Conservation (phyloP, 257 asterid genomes). For the Lycium barbarum region DNA sequence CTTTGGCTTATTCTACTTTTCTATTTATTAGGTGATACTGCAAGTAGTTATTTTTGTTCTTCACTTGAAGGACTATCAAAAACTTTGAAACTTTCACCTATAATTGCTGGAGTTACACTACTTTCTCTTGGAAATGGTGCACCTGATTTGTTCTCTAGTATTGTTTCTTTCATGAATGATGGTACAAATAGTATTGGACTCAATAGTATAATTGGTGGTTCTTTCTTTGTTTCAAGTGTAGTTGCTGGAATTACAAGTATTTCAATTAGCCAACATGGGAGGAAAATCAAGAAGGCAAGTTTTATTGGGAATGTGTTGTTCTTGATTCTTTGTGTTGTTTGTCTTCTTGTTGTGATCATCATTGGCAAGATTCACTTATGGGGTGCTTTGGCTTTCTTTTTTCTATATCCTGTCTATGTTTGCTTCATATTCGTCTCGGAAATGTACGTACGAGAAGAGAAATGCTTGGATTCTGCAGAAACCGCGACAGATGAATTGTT, state of each 20-base stretch:
- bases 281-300: slow-evolving; percentile 53
- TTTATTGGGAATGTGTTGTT: slow-evolving; percentile 75
- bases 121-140: slow-evolving; percentile 51
- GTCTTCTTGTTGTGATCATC: slow-evolving; percentile 53
- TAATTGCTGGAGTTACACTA: slow-evolving; percentile 46
- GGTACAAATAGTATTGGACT: slow-evolving; percentile 51
- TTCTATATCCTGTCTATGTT: slow-evolving; percentile 58
- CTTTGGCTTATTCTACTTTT: slow-evolving; percentile 46
- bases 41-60: slow-evolving; percentile 46
- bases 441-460: slow-evolving; percentile 17
- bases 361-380: slow-evolving; percentile 55
- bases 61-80: slow-evolving; percentile 41
- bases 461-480: neutral
- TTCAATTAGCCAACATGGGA: slow-evolving; percentile 41
- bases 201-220: slow-evolving; percentile 80
- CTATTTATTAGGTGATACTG: slow-evolving; percentile 46
- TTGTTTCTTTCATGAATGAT: slow-evolving; percentile 38
- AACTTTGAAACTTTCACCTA: slow-evolving; percentile 37
- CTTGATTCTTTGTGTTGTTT: slow-evolving; percentile 58
- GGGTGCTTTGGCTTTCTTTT: slow-evolving; percentile 57
- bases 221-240: slow-evolving; percentile 71
- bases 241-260: slow-evolving; percentile 73
- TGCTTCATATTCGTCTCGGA: slow-evolving; percentile 60
- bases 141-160: slow-evolving; percentile 40
- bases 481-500: neutral